Evolutionary conservation across 2,329 filamentous ascomycete genomes (phyloP).

Genomic region (Immersiporthe knoxdaviesiana): DNA sequence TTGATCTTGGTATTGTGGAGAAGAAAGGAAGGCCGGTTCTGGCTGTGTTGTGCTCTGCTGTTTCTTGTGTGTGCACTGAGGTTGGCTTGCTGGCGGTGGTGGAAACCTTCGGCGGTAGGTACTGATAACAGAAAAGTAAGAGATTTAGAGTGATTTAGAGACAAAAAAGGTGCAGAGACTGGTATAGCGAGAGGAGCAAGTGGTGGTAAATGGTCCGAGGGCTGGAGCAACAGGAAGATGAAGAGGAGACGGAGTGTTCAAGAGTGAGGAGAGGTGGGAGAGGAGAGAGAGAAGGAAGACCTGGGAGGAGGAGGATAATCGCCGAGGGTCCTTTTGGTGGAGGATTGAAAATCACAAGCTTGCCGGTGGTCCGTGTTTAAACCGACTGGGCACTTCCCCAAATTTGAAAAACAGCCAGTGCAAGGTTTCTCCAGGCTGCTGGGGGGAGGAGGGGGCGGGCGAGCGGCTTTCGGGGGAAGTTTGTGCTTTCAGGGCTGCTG

Average conservation of each 20-base stretch:
- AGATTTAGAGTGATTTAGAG: neutral
- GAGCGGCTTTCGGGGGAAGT: neutral
- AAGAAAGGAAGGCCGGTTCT: neutral
- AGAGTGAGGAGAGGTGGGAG: neutral
- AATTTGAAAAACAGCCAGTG: neutral
- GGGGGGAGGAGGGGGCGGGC: too few species aligned
- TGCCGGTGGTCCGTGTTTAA: conserved; percentile 4
- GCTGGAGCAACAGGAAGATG: neutral
- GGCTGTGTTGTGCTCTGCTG: neutral
- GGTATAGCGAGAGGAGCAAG: too few species aligned
- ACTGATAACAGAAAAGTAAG: neutral
- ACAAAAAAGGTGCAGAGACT: neutral
- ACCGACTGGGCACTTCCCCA: conserved; percentile 1
- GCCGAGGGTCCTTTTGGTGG: conserved; percentile 25
- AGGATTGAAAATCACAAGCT: conserved; percentile 18
- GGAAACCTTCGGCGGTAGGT: neutral
- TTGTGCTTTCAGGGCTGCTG: neutral
- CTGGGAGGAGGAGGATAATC: conserved; percentile 18
- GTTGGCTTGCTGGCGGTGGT: conserved; percentile 2
- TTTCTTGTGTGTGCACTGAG: neutral
- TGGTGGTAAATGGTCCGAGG: neutral
- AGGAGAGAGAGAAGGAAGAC: neutral
- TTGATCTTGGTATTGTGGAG: conserved; percentile 25
- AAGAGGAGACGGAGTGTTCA: neutral
- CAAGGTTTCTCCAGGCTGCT: conserved; percentile 18